Evolutionary conservation across 2,329 filamentous ascomycete species (phyloP).

Genomic region (Plenodomus tracheiphilus): DNA sequence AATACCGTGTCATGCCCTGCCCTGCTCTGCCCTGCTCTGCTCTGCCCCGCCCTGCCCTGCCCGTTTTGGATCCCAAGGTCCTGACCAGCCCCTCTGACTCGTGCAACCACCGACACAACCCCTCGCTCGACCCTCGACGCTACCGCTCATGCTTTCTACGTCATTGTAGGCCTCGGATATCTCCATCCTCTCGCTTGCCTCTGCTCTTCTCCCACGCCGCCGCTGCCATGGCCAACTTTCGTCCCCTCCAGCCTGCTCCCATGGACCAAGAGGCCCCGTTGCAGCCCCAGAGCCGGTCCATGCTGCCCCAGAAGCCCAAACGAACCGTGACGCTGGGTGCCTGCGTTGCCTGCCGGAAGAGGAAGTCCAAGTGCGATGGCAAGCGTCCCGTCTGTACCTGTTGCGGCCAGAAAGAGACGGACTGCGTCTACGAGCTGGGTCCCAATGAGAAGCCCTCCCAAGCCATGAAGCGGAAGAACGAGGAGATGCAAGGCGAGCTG

Average conservation of each 20-base stretch:
- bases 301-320: constrained; percentile 36
- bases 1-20: constrained; percentile 6
- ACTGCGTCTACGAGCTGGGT: constrained; percentile 39
- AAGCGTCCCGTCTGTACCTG: constrained; percentile 36
- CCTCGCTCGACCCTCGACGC: no score
- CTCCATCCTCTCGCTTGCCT: not conserved
- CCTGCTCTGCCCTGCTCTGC: no score
- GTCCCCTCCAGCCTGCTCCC: constrained; percentile 37
- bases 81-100: constrained; percentile 12
- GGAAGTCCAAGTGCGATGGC: constrained; percentile 42
- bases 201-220: no score
- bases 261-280: constrained; percentile 32
- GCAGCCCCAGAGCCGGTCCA: constrained; percentile 25
- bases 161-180: not conserved
- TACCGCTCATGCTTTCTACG: not conserved
- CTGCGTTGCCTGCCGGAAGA: constrained; percentile 39
- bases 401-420: constrained; percentile 37
- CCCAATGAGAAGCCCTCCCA: constrained; percentile 42
- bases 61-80: not conserved
- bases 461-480: constrained; percentile 42
- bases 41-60: constrained; percentile 4
- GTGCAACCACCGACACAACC: not conserved
- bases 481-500: constrained; percentile 41
- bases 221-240: constrained; percentile 33
- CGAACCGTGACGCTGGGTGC: constrained; percentile 41